Base-by-base conservation (phyloP, 805 yeast genomes). In the Deakozyma indianensis region DNA sequence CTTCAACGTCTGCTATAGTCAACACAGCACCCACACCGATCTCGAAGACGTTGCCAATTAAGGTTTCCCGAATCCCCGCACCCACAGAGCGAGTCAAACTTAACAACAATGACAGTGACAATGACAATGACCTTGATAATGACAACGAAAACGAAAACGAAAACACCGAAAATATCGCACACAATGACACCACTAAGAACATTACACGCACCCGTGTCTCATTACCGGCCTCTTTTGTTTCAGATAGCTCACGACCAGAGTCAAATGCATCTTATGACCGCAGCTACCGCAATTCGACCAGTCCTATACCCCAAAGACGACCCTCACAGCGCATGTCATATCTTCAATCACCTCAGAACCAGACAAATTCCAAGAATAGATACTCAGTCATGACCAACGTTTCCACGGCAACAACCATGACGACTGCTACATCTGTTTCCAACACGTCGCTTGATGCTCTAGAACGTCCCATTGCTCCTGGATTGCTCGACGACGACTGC, bases 401-500 rank as follows among this genome's bases (percentile, higher is more conserved):
- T 7, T 32, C 38, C 38, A 32, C 38, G 18, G 38, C 38, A 9
- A 32, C 38, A 3, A 24, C 46, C 11, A 23, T 18, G 29, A 21
- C 43, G 11, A 23, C 43, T 9, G 43, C 22, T 7, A 24, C 32
- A 35, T 23, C 20, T 16, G 35, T 4, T 49, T 47, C 42, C 22
- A 32, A 16, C 47, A 41, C 29, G 11, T 32, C 49, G 20, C 47
- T 50, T 15, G 50, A 49, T 20, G 45, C 44, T 14, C 47, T 50
- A 29, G 51, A 49, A 20, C 29, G 42, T 23, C 47, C 51, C 23
- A 44, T 47, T 9, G 50, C 50, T 2, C 21, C 46, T 4, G 41
- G 35, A 22, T 32, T 44, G 42, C 42, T 41, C 23, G 25, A 25
- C 27, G 22, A 20, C 44, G 24, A 22, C 27, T 43, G 45, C 45